Conservation (phyloP, 805 yeast species). For the Ogataea glucozyma region DNA sequence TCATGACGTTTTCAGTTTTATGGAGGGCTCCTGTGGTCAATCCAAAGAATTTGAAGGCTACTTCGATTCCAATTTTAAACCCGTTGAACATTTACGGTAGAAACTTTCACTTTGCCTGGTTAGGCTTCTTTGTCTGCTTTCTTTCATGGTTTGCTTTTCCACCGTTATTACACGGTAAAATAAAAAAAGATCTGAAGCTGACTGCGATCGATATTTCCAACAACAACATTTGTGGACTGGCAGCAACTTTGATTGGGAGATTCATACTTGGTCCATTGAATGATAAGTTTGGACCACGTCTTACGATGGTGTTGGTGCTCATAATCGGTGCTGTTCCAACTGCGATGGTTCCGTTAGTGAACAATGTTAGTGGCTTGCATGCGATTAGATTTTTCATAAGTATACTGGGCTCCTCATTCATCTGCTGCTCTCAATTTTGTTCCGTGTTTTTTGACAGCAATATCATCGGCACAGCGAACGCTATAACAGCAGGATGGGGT, state of each 20-base stretch:
- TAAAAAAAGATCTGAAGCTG: conserved; percentile 27
- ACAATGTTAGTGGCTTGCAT: conserved; percentile 50
- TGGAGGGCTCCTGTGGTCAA: conserved; percentile 30
- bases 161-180: conserved; percentile 29
- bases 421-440: conserved; percentile 34
- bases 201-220: conserved; percentile 31
- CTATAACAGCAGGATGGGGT: conserved; percentile 37
- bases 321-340: conserved; percentile 33
- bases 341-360: conserved; percentile 31
- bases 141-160: conserved; percentile 38
- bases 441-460: conserved; percentile 32
- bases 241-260: conserved; percentile 34
- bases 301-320: conserved; percentile 29
- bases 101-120: conserved; percentile 32
- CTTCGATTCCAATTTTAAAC: conserved; percentile 31
- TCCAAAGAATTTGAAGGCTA: conserved; percentile 30
- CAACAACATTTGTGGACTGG: conserved; percentile 34
- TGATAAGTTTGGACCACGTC: conserved; percentile 34
- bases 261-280: conserved; percentile 31
- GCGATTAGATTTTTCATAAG: conserved; percentile 56
- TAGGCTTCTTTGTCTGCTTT: conserved; percentile 35
- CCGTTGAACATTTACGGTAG: conserved; percentile 27
- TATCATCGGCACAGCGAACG: conserved; percentile 35
- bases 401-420: conserved; percentile 35
- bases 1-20: conserved; percentile 15